Percentiles rank a stretch among this genome's conserved stretches.
Conservation (phyloP, 2,329 filamentous ascomycete species). For the Coniochaeta prunicola region DNA sequence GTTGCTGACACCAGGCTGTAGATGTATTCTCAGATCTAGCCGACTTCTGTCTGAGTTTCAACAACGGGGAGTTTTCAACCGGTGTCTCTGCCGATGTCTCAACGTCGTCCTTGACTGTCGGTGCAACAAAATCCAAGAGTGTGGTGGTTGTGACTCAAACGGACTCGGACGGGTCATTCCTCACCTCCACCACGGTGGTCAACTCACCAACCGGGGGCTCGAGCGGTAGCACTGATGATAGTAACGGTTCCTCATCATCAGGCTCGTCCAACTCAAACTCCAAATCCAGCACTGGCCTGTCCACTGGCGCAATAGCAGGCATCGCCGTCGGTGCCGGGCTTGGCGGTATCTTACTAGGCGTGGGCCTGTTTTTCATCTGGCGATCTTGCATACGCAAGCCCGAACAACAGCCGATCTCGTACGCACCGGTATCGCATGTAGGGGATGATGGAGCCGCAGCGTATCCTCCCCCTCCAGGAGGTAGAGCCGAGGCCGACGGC, state of each 20-base stretch:
- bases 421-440: not conserved
- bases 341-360: slow-evolving; percentile 7
- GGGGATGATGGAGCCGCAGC: not conserved
- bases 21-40: not conserved
- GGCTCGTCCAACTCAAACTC: not conserved
- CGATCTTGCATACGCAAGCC: slow-evolving; percentile 3
- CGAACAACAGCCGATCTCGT: not conserved
- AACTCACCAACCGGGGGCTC: not conserved
- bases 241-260: not conserved
- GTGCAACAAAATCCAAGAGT: not conserved
- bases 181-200: not conserved
- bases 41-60: not conserved
- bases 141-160: not conserved
- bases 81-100: not conserved
- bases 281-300: slow-evolving; percentile 4
- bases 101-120: not conserved
- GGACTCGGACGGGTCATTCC: not conserved
- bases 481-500: not conserved
- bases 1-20: not conserved
- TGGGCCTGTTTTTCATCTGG: slow-evolving; percentile 6
- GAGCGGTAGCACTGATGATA: not conserved
- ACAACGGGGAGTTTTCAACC: not conserved
- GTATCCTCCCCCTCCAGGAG: not conserved
- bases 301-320: slow-evolving; percentile 10
- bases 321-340: slow-evolving; percentile 8